Evolutionary conservation across 2,329 filamentous ascomycete genomes (phyloP), one percentile per base, ranked within the genome.

Genomic region (Grosmannia penicillata): DNA sequence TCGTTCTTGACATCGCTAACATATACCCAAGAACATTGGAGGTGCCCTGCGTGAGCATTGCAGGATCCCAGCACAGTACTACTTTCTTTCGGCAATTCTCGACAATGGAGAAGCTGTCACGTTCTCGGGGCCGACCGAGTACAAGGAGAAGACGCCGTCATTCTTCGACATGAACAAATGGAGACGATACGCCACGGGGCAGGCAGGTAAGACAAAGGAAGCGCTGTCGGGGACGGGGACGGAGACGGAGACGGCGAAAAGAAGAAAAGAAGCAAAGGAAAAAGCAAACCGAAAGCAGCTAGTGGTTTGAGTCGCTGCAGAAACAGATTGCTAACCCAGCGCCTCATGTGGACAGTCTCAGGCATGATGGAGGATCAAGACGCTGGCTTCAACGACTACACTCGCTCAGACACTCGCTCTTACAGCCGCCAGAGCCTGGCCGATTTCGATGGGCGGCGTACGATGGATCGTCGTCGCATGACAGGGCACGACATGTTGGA

Each of bases 1-100:
- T n/a, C n/a, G n/a, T n/a, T n/a, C n/a, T n/a, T n/a, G n/a, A 8
- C 19, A 17, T 11, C 10, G 35, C 40, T 43, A 35, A 43, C 38
- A 36, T 17, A n/a, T 18, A 10, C 10, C 19, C 4, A 10, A 48
- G 46, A 47, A 40, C 36, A 69, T 75, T 25, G 62, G 63, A 25
- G 60, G 63, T 43, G 68, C 65, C 21, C 53, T 75, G 10, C 58
- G 64, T 14, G 62, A 69, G 35, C 58, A 68, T 29, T 73, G 69
- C 45, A 60, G 62, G 27, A 68, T 75, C 33, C 60, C 65, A 2
- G 63, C 62, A 10, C 60, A 62, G 37, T 57, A 57, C 43, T 75
- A 66, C 49, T 72, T 75, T 45, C 57, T 75, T 25, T 68, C 64
- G 10, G 62, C 61, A 2, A 54, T 70, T 29, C 55, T 60, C 26